Percentiles rank a stretch among this genome's conserved stretches.
Evolutionary conservation across 2,329 filamentous ascomycete species (phyloP).

Genomic region (Colletotrichum sp.): DNA sequence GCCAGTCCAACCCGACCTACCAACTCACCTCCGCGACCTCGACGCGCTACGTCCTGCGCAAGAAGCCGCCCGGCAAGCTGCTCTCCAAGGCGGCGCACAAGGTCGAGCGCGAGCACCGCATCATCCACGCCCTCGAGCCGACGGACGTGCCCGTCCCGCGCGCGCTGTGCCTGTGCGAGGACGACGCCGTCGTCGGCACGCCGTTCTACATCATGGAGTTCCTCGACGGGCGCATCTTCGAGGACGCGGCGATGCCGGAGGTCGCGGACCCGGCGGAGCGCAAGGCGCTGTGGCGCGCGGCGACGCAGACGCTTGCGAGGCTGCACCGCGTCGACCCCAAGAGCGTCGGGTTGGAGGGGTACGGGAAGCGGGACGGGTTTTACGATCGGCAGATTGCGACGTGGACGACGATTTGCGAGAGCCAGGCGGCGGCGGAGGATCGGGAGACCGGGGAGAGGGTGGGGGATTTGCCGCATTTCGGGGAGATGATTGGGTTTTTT

Average conservation of each 20-base stretch:
- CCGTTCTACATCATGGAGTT: slow-evolving; percentile 98
- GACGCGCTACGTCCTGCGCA: slow-evolving; percentile 84
- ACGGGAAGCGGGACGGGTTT: slow-evolving; percentile 78
- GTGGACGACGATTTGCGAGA: slow-evolving; percentile 77
- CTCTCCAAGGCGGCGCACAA: slow-evolving; percentile 94
- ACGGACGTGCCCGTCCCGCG: slow-evolving; percentile 88
- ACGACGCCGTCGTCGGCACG: slow-evolving; percentile 80
- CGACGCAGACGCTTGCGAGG: slow-evolving; percentile 81
- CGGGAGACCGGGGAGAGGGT: slow-evolving; percentile 78
- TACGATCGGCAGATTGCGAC: slow-evolving; percentile 87
- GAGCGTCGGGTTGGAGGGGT: slow-evolving; percentile 71
- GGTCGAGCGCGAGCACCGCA: slow-evolving; percentile 93
- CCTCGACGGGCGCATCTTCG: slow-evolving; percentile 90
- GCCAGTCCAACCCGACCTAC: slow-evolving; percentile 97
- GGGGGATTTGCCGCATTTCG: slow-evolving; percentile 82
- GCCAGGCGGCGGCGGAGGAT: slow-evolving; percentile 78
- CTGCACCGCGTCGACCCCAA: slow-evolving; percentile 78
- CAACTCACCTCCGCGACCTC: slow-evolving; percentile 78
- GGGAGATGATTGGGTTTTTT: slow-evolving; percentile 82
- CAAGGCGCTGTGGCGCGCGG: slow-evolving; percentile 83
- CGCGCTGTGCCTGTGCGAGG: slow-evolving; percentile 85
- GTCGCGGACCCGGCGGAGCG: slow-evolving; percentile 70
- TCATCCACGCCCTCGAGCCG: slow-evolving; percentile 79
- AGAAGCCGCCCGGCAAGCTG: slow-evolving; percentile 95
- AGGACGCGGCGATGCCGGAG: slow-evolving; percentile 82